Evolutionary conservation across 768 basidiomycete genomes (phyloP), one percentile per base, ranked within the genome.

Genomic region (Kwoniella shandongensis): DNA sequence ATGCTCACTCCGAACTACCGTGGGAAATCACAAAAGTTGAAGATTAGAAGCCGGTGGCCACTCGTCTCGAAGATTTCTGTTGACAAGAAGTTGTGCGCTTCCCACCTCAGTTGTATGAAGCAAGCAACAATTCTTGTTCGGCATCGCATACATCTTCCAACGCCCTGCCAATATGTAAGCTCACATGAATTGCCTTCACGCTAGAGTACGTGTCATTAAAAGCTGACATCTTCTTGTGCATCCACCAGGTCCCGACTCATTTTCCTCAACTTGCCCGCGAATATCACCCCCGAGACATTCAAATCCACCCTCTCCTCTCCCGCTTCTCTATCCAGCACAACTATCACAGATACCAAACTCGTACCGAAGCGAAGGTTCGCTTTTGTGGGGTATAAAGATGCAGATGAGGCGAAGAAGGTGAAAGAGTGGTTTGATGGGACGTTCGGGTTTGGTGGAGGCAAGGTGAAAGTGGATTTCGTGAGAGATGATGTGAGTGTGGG

Each of bases 371-470:
- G 96, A 7, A 81, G 89, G 30, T 93, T 99, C 73, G 96, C 88
- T 0, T 99, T 98, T 69, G 81, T 94, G 8, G 96, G 96, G 0
- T 97, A 85, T 81, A 91, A 88, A 78, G 83, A 86, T 0, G 81
- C 86, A 27, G 79, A 82, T 26, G 88, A 96, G 57, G 94, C 94
- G 0, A 54, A 77, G 5, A 80, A 81, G 4, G 92, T 89, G 0
- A 83, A 83, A 72, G 83, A 86, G 32, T 98, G 88, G 87, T 93
- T 88, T 64, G 84, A 93, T 74, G 81, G 83, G 22, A 88, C 87
- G 0, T 98, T 87, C 72, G 64, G 51, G 22, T 81, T 97, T 26
- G 89, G 86, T 44, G 86, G 89, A 6, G 82, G 86, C 8, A 82
- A 86, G 59, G 84, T 97, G 45, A 84, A 75, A 54, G 91, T 93